These are phyloP conservation scores for Cicer judaicum DNA, from an alignment of 306 rosid species.

Conservation along the genomic window DNA sequence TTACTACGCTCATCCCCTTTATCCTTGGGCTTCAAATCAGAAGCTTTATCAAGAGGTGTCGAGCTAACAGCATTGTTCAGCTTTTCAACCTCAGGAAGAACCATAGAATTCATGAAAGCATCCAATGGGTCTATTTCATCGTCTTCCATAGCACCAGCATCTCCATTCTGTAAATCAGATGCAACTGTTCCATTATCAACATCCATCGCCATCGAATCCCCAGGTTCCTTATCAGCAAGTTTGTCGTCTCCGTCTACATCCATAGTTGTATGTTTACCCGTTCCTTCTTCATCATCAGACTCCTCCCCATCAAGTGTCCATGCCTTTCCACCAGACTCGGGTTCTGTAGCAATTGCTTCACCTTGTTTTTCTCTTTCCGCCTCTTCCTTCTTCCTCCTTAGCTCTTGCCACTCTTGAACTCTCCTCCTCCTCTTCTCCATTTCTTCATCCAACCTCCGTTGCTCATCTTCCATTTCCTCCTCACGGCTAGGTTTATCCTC, in stretches of 20 bases:
- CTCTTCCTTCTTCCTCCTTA: conserved; percentile 83
- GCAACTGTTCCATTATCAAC: conserved; percentile 55
- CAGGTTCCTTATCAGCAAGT: conserved; percentile 50
- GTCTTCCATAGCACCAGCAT: conserved; percentile 51
- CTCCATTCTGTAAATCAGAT: conserved; percentile 51
- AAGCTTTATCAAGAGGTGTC: conserved; percentile 42
- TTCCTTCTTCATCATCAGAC: conserved; percentile 87
- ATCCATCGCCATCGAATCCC: conserved; percentile 48
- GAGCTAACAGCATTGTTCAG: conserved; percentile 57
- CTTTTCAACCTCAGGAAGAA: conserved; percentile 87
- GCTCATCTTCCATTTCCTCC: conserved; percentile 86
- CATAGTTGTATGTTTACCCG: conserved; percentile 51
- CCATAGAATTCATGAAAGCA: conserved; percentile 94
- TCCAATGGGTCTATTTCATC: conserved; percentile 89
- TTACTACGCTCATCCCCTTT: conserved; percentile 55
- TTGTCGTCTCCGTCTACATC: conserved; percentile 64
- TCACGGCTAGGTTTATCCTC: conserved; percentile 64
- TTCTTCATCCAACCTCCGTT: conserved; percentile 81
- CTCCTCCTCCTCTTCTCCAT: conserved; percentile 96
- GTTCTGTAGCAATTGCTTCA: conserved; percentile 64
- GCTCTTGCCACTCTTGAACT: conserved; percentile 97
- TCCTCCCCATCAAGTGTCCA: conserved; percentile 98
- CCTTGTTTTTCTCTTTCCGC: conserved; percentile 73
- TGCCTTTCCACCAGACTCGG: conserved; percentile 73
- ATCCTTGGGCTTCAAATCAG: conserved; percentile 56